Base-by-base conservation (phyloP, 2,329 filamentous ascomycete genomes). In the Trematosphaeria pertusa region DNA sequence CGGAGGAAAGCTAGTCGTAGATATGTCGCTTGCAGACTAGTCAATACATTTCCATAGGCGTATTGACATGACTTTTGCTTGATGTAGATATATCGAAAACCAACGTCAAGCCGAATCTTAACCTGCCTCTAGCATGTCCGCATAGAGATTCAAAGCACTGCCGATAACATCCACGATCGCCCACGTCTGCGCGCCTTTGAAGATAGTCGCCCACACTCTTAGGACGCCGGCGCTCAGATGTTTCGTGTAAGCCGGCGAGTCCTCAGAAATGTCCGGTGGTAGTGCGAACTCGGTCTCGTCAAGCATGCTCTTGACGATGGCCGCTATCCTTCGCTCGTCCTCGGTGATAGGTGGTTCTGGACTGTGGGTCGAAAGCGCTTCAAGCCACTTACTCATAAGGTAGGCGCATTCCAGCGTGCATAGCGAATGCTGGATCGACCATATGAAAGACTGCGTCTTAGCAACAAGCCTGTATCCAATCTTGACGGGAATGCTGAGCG, bases 401-500 rank as follows among this genome's bases (percentile, higher is more conserved):
- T 73, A 72, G 3, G 69, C 72, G 37, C 70, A 73, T 47, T 74
- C 72, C 8, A 74, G 52, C 10, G 67, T 71, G 45, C 70, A 73
- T 6, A 74, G 40, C 0, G 68, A 72, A 44, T 74, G 72, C 43
- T 74, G 71, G 15, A 74, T 73, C 1, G 64, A 69, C 72, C 71
- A 74, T 26, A 69, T 68, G 43, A 72, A 71, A 4, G 64, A 67
- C 33, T 74, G 71, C 1, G 69, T 73, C 38, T 65, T 70, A 8
- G 71, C 70, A 0, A 74, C 69, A 1, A 73, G 59, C n/a, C 68
- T 57, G 46, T 73, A 70, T 9, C 72, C 72, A 39, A 73, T 72
- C 56, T 85, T 86, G 48, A 87, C 82, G 18, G 86, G 73, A 74
- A 87, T 84, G 3, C 84, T 86, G 26, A 89, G 72, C 0, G 86